Evolutionary conservation across 257 asterid genomes (phyloP), one percentile per base, ranked within the genome.

Genomic region (Solanum ossicruentum): DNA sequence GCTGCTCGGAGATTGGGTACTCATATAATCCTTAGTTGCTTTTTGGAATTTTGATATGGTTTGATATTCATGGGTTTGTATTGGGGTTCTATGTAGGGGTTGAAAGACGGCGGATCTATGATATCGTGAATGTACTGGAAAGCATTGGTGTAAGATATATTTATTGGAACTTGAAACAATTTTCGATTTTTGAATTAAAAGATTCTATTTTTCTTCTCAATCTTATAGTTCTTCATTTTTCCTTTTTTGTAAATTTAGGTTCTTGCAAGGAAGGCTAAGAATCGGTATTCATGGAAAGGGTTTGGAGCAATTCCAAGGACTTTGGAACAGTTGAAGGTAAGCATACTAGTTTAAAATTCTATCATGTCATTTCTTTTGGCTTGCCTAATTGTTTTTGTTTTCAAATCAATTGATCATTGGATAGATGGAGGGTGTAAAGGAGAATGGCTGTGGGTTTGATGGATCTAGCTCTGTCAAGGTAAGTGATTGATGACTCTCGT

Each of bases 21-120:
- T 23, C 36, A 85, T 83, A 73, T 49, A 71, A 3, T 47, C 18
- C 8, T 72, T 65, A 8, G 54, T 32, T 45, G 6, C 6, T 56
- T 20, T 15, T 84, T 56, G 75, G 5, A 26, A 3, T 36, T 58
- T 39, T n/a, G n/a, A 17, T 56, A 75, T 83, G 11, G 36, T 13
- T 72, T 43, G 3, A 23, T 55, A 6, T 12, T 54, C 47, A 75
- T 16, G 54, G 69, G 71, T 51, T 51, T 54, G 43, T 81, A 65
- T 49, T 78, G 36, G 83, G 54, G 16, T n/a, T 18, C 23, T 18
- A 28, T 85, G 23, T 80, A 96, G 97, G 98, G 67, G 99, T 97
- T 63, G 99, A 97, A 79, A 93, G 99, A 92, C 85, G 99, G 92
- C 96, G 98, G 92, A 97, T 97, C 95, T 97, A 97, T 84, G 99